Percentiles rank a stretch among this genome's conserved stretches.
Conservation (phyloP, 2,329 filamentous ascomycete genomes). For the Aspergillus terreus region DNA sequence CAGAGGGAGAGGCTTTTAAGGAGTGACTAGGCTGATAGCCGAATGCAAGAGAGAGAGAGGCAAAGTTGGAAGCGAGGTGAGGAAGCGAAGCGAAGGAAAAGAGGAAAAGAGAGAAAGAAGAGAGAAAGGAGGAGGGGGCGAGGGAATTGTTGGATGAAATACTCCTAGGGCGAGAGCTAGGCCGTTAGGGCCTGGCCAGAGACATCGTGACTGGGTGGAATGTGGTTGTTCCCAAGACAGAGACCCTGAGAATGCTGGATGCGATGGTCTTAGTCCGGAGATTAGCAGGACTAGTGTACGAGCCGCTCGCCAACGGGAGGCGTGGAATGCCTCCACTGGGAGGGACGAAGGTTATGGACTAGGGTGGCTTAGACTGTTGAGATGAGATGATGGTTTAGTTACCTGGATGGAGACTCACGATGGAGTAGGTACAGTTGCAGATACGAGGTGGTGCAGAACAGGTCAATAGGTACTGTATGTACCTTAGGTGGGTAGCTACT, state of each 20-base stretch:
- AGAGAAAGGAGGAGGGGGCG: neutral
- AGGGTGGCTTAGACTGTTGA: too few species aligned
- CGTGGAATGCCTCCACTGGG: too few species aligned
- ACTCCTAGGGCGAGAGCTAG: neutral
- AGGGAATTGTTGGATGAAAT: neutral
- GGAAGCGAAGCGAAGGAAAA: slow-evolving; percentile 8
- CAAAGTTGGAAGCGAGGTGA: slow-evolving; percentile 12
- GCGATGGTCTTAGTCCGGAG: neutral
- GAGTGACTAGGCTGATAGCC: slow-evolving; percentile 9
- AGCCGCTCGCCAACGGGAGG: slow-evolving; percentile 5
- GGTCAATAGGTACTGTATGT: too few species aligned
- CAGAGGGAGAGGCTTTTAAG: slow-evolving; percentile 17
- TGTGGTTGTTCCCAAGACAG: too few species aligned
- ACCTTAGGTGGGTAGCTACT: too few species aligned
- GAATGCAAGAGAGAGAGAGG: slow-evolving; percentile 13
- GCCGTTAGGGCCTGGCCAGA: neutral
- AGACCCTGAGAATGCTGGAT: slow-evolving; percentile 2
- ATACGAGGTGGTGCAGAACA: too few species aligned
- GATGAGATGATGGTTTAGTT: too few species aligned
- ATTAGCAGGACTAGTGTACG: neutral
- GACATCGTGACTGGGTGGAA: too few species aligned
- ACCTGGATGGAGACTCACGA: too few species aligned
- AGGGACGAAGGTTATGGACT: too few species aligned
- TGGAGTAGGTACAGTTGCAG: too few species aligned
- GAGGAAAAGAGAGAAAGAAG: slow-evolving; percentile 3